Percentiles rank a stretch among this genome's conserved stretches.
These are phyloP conservation scores for Styphnolobium japonicum DNA, from an alignment of 306 rosid species.

Conservation along the genomic window DNA sequence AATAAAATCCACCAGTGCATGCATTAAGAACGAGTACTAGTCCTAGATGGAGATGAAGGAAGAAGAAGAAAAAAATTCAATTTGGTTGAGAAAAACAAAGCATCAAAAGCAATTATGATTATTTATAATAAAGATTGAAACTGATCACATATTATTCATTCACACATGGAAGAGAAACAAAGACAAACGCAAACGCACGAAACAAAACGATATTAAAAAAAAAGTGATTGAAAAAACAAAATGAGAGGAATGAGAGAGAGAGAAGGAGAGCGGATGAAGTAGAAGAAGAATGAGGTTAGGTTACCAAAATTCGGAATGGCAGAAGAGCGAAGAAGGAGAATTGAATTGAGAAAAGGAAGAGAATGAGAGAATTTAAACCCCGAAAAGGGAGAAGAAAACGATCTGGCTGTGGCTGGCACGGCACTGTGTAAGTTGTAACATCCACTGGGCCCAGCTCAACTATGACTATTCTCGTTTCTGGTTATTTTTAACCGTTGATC, in stretches of 20 bases:
- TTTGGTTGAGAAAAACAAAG: neutral
- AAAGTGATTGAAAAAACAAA: neutral
- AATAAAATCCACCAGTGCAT: neutral
- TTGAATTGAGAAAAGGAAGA: neutral
- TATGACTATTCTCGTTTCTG: neutral
- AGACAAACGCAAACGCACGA: neutral
- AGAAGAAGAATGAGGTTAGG: neutral
- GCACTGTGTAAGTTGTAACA: neutral
- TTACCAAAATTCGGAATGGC: neutral
- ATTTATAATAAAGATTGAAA: neutral
- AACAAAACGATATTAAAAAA: neutral
- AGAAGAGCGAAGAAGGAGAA: slow-evolving; percentile 20
- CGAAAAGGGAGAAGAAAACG: neutral
- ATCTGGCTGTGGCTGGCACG: slow-evolving; percentile 15
- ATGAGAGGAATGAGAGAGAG: neutral
- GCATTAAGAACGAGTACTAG: neutral
- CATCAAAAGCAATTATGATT: neutral
- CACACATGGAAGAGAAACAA: neutral
- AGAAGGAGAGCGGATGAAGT: neutral
- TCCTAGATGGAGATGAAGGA: no score
- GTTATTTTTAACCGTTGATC: slow-evolving; percentile 20
- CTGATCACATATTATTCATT: neutral
- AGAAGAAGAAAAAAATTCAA: neutral
- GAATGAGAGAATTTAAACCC: slow-evolving; percentile 21
- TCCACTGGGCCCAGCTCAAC: slow-evolving; percentile 34